Percentiles rank a stretch among this genome's conserved stretches.
Evolutionary conservation across 805 yeast species (phyloP).

Genomic region (Kluyveromyces wickerhamii): DNA sequence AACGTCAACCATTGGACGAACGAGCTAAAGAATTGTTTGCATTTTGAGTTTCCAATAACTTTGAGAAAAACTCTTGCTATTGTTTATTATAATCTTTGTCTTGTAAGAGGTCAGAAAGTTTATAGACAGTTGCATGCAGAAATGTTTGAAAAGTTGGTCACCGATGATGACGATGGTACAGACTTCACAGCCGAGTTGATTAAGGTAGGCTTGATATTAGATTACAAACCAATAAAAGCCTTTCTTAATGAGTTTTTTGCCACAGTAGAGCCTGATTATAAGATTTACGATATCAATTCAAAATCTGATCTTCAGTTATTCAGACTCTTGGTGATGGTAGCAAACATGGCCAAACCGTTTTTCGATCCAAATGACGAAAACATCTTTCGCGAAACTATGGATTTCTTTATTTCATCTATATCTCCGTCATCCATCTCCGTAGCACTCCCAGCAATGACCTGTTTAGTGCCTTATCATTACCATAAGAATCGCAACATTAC

Average conservation of each 20-base stretch:
- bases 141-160: slow-evolving; percentile 51
- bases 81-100: slow-evolving; percentile 63
- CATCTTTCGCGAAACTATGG: slow-evolving; percentile 41
- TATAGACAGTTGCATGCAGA: slow-evolving; percentile 53
- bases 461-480: slow-evolving; percentile 42
- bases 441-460: slow-evolving; percentile 44
- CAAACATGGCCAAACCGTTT: slow-evolving; percentile 46
- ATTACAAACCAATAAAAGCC: slow-evolving; percentile 30
- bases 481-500: slow-evolving; percentile 35
- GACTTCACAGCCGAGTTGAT: slow-evolving; percentile 27
- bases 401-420: slow-evolving; percentile 42
- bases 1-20: slow-evolving; percentile 80
- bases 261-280: slow-evolving; percentile 42
- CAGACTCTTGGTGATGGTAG: slow-evolving; percentile 42
- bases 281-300: slow-evolving; percentile 28
- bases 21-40: slow-evolving; percentile 70
- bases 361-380: slow-evolving; percentile 36
- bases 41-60: slow-evolving; percentile 64
- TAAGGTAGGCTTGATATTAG: slow-evolving; percentile 27
- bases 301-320: slow-evolving; percentile 41
- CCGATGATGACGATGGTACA: slow-evolving; percentile 27
- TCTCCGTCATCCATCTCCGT: slow-evolving; percentile 46
- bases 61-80: slow-evolving; percentile 53
- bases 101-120: slow-evolving; percentile 64
- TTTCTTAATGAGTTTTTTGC: slow-evolving; percentile 33